phyloP scores from a whole-genome alignment of 2,329 filamentous ascomycete genomes.

The Colletotrichum echinochloae region DNA sequence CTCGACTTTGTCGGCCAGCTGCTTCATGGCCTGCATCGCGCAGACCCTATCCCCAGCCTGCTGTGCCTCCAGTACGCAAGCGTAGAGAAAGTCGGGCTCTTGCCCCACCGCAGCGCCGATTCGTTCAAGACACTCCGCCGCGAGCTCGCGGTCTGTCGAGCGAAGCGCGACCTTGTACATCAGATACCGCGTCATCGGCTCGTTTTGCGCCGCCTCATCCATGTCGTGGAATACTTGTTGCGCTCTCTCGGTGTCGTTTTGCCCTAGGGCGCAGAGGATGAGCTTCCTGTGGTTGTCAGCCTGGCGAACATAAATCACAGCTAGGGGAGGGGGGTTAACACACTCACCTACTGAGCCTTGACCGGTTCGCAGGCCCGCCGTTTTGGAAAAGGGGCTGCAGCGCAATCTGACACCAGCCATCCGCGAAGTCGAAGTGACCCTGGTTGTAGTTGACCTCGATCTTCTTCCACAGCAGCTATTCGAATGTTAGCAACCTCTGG shows the following conservation, averaged over 20 bases:
- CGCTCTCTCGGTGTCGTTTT: conserved; percentile 66
- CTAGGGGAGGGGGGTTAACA: background rate
- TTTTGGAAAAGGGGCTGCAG: conserved; percentile 75
- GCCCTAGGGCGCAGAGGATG: conserved; percentile 75
- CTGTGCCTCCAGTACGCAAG: conserved; percentile 83
- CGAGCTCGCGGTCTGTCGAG: conserved; percentile 66
- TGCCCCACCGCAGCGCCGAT: conserved; percentile 66
- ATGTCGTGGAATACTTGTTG: conserved; percentile 69
- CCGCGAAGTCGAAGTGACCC: conserved; percentile 64
- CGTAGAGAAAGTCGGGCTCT: conserved; percentile 76
- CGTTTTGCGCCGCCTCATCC: conserved; percentile 66
- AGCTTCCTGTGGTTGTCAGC: conserved; percentile 69
- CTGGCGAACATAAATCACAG: background rate
- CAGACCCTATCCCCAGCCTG: conserved; percentile 70
- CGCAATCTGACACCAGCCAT: conserved; percentile 79
- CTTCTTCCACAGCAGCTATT: conserved; percentile 83
- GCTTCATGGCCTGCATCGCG: conserved; percentile 56
- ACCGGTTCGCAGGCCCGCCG: conserved; percentile 73
- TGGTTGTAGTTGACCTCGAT: conserved; percentile 70
- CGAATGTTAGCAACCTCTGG: conserved; percentile 35
- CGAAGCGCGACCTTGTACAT: conserved; percentile 80
- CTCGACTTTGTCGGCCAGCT: conserved; percentile 48
- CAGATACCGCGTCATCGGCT: conserved; percentile 77
- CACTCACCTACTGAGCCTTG: conserved; percentile 75
- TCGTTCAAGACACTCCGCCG: conserved; percentile 71